phyloP scores from a whole-genome alignment of 768 basidiomycete genomes.

The Leccinellum albellum region DNA sequence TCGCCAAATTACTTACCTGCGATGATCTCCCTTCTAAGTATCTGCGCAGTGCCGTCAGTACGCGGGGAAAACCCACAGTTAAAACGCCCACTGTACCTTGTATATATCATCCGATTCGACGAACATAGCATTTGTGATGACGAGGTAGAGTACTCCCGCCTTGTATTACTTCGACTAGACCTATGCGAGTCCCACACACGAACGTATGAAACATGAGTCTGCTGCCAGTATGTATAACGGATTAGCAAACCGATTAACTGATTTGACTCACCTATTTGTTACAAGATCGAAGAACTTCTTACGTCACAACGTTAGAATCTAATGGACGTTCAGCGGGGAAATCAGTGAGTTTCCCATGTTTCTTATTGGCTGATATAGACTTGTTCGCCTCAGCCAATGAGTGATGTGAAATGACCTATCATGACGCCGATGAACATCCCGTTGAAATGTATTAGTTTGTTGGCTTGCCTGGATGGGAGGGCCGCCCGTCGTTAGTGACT shows the following conservation, averaged over 20 bases:
- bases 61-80: neutral
- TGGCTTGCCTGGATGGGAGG: slow-evolving; percentile 78
- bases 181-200: neutral
- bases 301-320: slow-evolving; percentile 92
- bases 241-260: slow-evolving; percentile 60
- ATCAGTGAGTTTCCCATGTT: slow-evolving; percentile 83
- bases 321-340: slow-evolving; percentile 90
- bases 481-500: slow-evolving; percentile 87
- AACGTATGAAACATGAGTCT: neutral
- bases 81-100: neutral
- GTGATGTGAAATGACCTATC: slow-evolving; percentile 88
- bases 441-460: neutral
- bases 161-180: neutral
- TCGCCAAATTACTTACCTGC: neutral
- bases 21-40: neutral
- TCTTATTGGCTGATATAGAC: slow-evolving; percentile 76
- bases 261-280: slow-evolving; percentile 66
- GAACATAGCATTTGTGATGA: slow-evolving; percentile 93
- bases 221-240: slow-evolving; percentile 39
- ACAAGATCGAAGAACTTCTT: slow-evolving; percentile 77
- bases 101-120: slow-evolving; percentile 62
- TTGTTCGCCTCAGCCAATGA: slow-evolving; percentile 90
- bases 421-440: neutral
- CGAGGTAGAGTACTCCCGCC: slow-evolving; percentile 49
- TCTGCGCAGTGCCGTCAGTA: neutral